Conservation (phyloP, 202 grass and related monocot genomes). For the Bolboschoenoplectus hybrid region DNA sequence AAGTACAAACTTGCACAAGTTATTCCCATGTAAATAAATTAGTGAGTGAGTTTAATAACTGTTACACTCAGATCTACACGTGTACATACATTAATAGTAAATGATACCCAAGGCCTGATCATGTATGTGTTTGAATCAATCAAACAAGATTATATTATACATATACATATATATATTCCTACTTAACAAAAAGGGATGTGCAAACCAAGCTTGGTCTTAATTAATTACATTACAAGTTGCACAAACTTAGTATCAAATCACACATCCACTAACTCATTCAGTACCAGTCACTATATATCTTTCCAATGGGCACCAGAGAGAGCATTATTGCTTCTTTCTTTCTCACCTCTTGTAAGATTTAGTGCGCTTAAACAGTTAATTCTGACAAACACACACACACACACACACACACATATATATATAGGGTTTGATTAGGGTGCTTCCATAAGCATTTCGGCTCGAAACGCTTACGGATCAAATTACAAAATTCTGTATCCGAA, state of each 20-base stretch:
- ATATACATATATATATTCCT: neutral
- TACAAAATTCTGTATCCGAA: too few species aligned
- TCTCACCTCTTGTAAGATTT: neutral
- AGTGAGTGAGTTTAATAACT: neutral
- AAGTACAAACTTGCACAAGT: neutral
- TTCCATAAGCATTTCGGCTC: too few species aligned
- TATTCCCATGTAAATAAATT: neutral
- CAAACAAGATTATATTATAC: neutral
- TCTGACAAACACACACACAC: neutral
- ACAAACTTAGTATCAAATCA: conserved; percentile 4
- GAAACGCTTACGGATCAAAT: too few species aligned
- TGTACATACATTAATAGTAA: neutral
- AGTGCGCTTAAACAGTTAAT: neutral
- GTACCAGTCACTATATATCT: neutral
- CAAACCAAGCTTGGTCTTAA: neutral
- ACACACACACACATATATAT: too few species aligned
- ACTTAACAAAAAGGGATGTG: neutral
- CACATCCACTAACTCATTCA: neutral
- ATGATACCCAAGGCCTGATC: neutral
- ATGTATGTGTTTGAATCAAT: neutral
- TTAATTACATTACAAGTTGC: neutral
- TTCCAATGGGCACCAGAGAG: neutral
- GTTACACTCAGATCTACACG: neutral
- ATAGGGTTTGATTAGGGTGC: too few species aligned
- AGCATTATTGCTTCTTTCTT: neutral